Base-by-base conservation (phyloP, 2,329 filamentous ascomycete species). In the Fonsecaea pugnacius region DNA sequence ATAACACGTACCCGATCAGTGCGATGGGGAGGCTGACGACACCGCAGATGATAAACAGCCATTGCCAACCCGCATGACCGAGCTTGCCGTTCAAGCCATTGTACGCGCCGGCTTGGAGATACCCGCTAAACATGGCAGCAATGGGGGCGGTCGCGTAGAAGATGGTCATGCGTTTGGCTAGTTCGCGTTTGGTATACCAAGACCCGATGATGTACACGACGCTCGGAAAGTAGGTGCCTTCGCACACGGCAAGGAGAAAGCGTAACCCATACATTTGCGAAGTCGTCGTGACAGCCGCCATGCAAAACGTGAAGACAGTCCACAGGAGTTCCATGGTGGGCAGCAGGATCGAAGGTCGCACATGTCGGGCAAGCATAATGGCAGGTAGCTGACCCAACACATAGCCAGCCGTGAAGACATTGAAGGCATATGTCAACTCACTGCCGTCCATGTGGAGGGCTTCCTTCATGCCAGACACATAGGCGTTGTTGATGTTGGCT, bases 231-330 rank as follows among this genome's bases (percentile, higher is more conserved):
- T 65, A 62, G 78, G 78, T 4, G 32, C 50, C 40, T 32, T 62
- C 58, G 53, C 55, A 62, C 18, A 58, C 27, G 16, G 58, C 58
- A 30, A 62, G 59, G 24, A 77, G 63, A 51, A 76, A 74, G 1
- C 75, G 73, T 14, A 77, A 54, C 0, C 72, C 75, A 32, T 76
- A 77, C 0, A 77, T 63, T 48, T 75, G 73, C 81, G 97, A 54
- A 83, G 94, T 27, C 90, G 99, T 16, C 84, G 99, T 24, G 95
- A 99, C 75, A 89, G 98, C 74, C 94, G 95, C 33, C 98, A 95
- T 76, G 95, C 95, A 61, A 98, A 99, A 79, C 94, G 95, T 33
- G 95, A 68, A 72, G 9, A 67, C 62, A 8, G 65, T 64, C 73
- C 73, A 76, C 43, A 70, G 69, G 46, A 75, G 63, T 63, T 76